phyloP scores from a whole-genome alignment of 1,284 basidiomycete species.

The Irpex lacteus region DNA sequence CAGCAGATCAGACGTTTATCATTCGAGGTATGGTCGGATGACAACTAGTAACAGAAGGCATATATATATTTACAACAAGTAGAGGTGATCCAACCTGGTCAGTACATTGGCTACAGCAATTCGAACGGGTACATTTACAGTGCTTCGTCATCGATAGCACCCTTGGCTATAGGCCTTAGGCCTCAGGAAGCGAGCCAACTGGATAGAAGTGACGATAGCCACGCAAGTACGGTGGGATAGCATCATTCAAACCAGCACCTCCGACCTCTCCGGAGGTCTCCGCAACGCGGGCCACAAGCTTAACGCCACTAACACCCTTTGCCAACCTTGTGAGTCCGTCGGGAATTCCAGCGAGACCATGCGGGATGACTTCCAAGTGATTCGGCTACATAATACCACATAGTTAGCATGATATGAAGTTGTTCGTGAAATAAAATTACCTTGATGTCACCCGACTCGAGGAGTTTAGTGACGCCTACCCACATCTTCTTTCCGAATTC shows the following conservation, averaged over 20 bases:
- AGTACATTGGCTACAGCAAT: no score
- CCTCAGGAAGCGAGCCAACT: not conserved
- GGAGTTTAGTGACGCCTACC: slow-evolving; percentile 10
- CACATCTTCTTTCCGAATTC: slow-evolving; percentile 12
- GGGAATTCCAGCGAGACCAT: slow-evolving; percentile 27
- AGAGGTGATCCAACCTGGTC: no score
- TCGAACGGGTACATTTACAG: no score
- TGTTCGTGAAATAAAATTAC: slow-evolving; percentile 1
- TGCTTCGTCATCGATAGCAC: no score
- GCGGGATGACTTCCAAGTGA: slow-evolving; percentile 26
- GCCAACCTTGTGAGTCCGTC: slow-evolving; percentile 24
- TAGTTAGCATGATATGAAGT: not conserved
- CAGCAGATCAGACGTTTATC: no score
- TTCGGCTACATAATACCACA: slow-evolving; percentile 3
- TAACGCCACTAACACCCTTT: slow-evolving; percentile 25
- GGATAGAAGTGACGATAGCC: not conserved
- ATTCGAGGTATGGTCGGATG: no score
- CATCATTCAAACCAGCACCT: not conserved
- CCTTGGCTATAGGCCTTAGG: no score
- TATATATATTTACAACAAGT: no score
- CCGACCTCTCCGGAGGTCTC: slow-evolving; percentile 21
- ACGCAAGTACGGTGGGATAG: not conserved
- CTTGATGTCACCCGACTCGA: slow-evolving; percentile 13
- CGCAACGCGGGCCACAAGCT: slow-evolving; percentile 27
- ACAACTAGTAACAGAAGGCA: no score